Base-by-base conservation (phyloP, 2,329 filamentous ascomycete species). In the Mycosphaerella arachidis region DNA sequence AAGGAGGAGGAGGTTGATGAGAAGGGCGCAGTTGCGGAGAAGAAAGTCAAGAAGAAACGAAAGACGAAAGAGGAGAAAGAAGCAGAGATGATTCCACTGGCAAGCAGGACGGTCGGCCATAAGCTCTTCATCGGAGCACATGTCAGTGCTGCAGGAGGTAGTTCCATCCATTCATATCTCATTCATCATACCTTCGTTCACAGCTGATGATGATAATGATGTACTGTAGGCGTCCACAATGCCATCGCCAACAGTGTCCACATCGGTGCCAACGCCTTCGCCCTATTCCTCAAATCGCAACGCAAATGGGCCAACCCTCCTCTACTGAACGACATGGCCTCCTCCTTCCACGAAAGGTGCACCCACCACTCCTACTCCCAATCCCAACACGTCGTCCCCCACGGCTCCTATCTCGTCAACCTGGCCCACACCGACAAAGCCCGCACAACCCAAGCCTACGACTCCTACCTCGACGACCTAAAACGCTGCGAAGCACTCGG, bases 341-440 rank as follows among this genome's bases (percentile, higher is more conserved):
- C 85, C 46, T 82, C 85, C 43, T 99, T 97, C 77, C 83, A 83
- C 58, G 80, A 81, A 48, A 78, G 85, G 33, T 90, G 91, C 71
- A 79, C 84, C 54, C 78, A 86, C 53, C 86, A 93, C 72, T 78
- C 79, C 53, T 96, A 93, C 74, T 86, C 90, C 69, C 83, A 86
- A 6, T 81, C 80, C 58, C 84, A 85, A 72, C 87, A 91, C 76
- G 84, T 92, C 70, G 85, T 99, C 1, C 94, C 94, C 0, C 94
- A 99, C 73, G 94, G 94, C 35, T 96, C 91, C 1, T 99, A 99
- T 74, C 87, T 99, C 7, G 92, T 99, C 70, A 99, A 99, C 72
- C 85, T 99, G 6, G 94, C 94, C 0, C 91, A 96, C 71, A 82
- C 86, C 4, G 92, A 97, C 70, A 74, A 84, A 29, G 82, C 82